Percentiles rank a stretch among this genome's conserved stretches.
phyloP scores from a whole-genome alignment of 768 basidiomycete genomes.

The Cubamyces sp. region DNA sequence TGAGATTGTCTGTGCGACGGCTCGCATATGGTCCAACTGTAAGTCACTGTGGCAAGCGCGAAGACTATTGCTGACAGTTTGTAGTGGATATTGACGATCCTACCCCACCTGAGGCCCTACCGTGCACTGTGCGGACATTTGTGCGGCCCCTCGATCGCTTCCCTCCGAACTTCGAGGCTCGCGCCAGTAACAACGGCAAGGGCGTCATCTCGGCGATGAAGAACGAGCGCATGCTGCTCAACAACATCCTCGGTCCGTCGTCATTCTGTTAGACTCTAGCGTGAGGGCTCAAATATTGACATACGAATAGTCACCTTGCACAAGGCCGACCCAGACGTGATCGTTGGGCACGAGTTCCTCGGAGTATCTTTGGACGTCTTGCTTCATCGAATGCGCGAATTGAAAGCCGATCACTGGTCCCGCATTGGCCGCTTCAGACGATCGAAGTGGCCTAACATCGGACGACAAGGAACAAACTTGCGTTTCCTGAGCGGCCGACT shows the following conservation, averaged over 20 bases:
- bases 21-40: constrained; percentile 82
- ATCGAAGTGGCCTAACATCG: constrained; percentile 79
- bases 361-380: constrained; percentile 90
- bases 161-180: constrained; percentile 80
- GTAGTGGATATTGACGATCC: constrained; percentile 89
- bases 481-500: constrained; percentile 84
- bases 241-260: constrained; percentile 69
- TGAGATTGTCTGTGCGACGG: constrained; percentile 88
- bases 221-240: constrained; percentile 87
- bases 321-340: constrained; percentile 90
- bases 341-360: constrained; percentile 93
- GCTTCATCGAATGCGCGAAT: constrained; percentile 86
- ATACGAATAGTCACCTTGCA: constrained; percentile 63
- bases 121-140: constrained; percentile 83
- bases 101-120: constrained; percentile 85
- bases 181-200: constrained; percentile 64
- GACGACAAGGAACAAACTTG: constrained; percentile 82
- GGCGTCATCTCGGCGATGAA: constrained; percentile 73
- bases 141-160: constrained; percentile 89
- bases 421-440: constrained; percentile 89
- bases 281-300: constrained; percentile 7
- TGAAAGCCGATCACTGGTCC: constrained; percentile 93
- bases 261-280: not conserved
- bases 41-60: constrained; percentile 25
- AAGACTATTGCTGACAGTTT: not conserved